Evolutionary conservation across 2,329 filamentous ascomycete species (phyloP), one percentile per base, ranked within the genome.

Genomic region (Aspergillus alliaceus): DNA sequence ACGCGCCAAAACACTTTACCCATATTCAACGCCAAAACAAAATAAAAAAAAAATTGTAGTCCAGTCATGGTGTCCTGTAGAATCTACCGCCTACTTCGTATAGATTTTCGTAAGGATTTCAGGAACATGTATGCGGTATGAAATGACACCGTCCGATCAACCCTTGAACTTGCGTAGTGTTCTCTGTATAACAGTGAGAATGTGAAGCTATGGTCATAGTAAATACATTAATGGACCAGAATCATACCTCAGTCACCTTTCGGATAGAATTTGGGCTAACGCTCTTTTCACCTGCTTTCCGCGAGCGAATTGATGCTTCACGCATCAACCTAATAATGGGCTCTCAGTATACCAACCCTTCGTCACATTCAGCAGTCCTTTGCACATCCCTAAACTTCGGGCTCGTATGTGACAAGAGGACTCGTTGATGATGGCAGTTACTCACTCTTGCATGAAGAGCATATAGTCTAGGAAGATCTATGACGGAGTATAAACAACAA

Each of bases 381-480:
- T 44, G 15, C 22, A n/a, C 8, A 15, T 27, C 15, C 20, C 27
- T 8, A 11, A 27, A 44, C 22, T n/a, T 15, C 14, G 15, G 14
- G 7, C 15, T 14, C 24, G 24, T 7, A 22, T 11, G 35, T 25
- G 25, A 25, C 27, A 32, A 31, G 18, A 9, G 44, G 27, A 22
- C 27, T 32, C 6, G 22, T 14, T 22, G 37, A 35, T 20, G 14
- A 34, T 9, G 27, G 7, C 24, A 49, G 39, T 51, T 22, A 72
- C 80, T 61, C 75, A 86, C 82, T 84, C 81, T 72, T 86, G 81
- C 69, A 96, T 88, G 65, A 96, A 96, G 1, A 95, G 80, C 62
- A 90, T 84, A 63, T 96, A 96, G 69, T 95, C 87, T 57, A 96
- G 81, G 67, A 90, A 96, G 60, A 96, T 88, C 91, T 95, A 64